Evolutionary conservation across 2,329 filamentous ascomycete species (phyloP), one percentile per base, ranked within the genome.

Genomic region (Myriosclerotinia scirpicola): DNA sequence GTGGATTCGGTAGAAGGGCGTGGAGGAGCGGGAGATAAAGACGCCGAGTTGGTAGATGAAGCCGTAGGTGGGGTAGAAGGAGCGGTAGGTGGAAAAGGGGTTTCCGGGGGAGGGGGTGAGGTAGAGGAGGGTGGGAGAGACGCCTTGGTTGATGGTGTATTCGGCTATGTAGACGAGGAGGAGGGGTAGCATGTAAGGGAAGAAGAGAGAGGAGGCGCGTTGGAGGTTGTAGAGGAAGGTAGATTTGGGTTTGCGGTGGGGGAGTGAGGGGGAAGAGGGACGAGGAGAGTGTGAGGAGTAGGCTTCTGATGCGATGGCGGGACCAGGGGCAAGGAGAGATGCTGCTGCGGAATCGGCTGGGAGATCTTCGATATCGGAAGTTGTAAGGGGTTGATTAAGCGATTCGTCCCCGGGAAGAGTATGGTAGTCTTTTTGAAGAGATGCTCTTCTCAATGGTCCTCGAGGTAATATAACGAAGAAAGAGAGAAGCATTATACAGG

Each of bases 81-180:
- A 90, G 52, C 94, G 89, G 76, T 88, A 95, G 71, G 92, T 86
- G 42, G 81, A 79, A 76, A 98, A 98, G 0, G 95, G 95, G 0
- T 91, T 90, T 14, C 84, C 79, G 1, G 83, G 76, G 0, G 97
- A 82, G 0, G 93, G 92, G 75, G 97, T 98, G 6, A 98, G 85
- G 76, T 97, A 99, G 5, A 99, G 85, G 0, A 98, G 82, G 0
- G 93, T 97, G 0, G 95, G 94, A 0, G 92, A 84, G 0, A 98
- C 92, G 46, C 93, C 94, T 80, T 97, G 93, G 80, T 98, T 98
- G 78, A 98, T 97, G 65, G 91, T 96, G 77, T 99, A 99, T 80
- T 99, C 95, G 66, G 93, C 92, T 46, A 98, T 85, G 77, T 97
- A 99, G 40, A 99, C 95, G 20, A 98, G 81, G 44, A 98, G 83